These are phyloP conservation scores for Thuidium tamariscinum DNA, from an alignment of 225 moss, liverwort and hornwort genomes.

Conservation along the genomic window DNA sequence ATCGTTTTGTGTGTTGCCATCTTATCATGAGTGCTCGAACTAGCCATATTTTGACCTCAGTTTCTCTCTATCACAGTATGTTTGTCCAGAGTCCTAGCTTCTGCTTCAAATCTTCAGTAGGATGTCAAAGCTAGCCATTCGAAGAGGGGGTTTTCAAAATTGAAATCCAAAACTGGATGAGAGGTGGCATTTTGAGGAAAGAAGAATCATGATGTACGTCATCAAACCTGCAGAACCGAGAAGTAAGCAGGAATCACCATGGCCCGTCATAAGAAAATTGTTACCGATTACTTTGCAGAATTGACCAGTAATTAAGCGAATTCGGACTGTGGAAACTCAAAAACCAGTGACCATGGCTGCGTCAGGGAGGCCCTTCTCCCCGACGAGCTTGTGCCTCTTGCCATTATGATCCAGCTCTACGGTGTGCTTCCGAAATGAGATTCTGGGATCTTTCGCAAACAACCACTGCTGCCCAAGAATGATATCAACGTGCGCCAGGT, in stretches of 20 bases:
- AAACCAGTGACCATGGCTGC: constrained; percentile 1
- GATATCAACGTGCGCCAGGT: constrained; percentile 25
- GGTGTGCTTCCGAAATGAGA: constrained; percentile 33
- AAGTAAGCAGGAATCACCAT: too few species aligned
- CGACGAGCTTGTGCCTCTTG: constrained; percentile 18
- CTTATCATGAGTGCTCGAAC: not conserved
- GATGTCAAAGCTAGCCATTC: too few species aligned
- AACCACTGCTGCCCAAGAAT: constrained; percentile 44
- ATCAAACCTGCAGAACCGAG: not conserved
- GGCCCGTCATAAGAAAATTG: not conserved
- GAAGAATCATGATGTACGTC: not conserved
- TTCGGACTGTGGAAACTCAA: not conserved
- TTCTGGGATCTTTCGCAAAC: constrained; percentile 30
- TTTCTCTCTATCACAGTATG: too few species aligned
- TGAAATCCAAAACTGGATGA: not conserved
- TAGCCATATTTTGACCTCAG: not conserved
- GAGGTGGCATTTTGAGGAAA: not conserved
- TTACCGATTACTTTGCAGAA: not conserved
- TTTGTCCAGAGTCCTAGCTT: not conserved
- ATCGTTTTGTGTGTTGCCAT: not conserved
- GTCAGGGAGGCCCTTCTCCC: constrained; percentile 26
- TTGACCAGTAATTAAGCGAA: not conserved
- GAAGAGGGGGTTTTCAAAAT: not conserved
- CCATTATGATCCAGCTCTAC: constrained; percentile 29
- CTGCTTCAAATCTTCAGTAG: not conserved